Conservation (phyloP, 129 eudicot genomes). For the Tanacetum coccineum region DNA sequence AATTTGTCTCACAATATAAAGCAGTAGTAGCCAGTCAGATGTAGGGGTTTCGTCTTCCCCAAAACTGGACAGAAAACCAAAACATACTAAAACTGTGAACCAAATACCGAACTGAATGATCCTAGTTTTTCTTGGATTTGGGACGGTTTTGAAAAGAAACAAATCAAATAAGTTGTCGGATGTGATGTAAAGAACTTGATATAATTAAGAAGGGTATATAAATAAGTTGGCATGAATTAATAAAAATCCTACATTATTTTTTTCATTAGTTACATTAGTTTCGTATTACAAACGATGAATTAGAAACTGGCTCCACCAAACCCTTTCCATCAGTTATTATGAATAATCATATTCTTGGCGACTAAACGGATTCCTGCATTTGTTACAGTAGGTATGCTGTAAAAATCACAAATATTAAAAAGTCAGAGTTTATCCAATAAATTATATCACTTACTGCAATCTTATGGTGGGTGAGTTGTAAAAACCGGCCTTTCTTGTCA, state of each 20-base stretch:
- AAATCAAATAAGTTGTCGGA: too few relatives aligned
- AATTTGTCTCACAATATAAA: too few relatives aligned
- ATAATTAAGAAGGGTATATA: not conserved
- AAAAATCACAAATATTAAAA: conserved; percentile 13
- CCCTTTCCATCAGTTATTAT: conserved; percentile 17
- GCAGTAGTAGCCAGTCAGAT: too few relatives aligned
- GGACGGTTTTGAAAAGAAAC: too few relatives aligned
- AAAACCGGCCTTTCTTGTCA: conserved; percentile 65
- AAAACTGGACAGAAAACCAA: too few relatives aligned
- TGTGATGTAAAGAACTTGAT: too few relatives aligned
- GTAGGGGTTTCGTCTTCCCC: too few relatives aligned
- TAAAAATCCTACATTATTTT: conserved; percentile 4
- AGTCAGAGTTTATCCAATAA: not conserved
- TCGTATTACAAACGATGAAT: not conserved
- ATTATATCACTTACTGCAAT: conserved; percentile 83
- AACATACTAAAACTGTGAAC: too few relatives aligned
- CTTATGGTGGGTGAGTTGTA: conserved; percentile 67
- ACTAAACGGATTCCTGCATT: conserved; percentile 79
- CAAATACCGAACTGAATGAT: too few relatives aligned
- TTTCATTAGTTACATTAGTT: not conserved
- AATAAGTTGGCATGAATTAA: not conserved
- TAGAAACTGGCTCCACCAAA: too few relatives aligned
- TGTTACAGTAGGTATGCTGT: conserved; percentile 64
- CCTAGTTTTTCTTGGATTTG: too few relatives aligned
- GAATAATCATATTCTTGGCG: conserved; percentile 68